A percentile compares a stretch with the other conserved stretches of the same genome.
Conservation (phyloP, 2,329 filamentous ascomycete genomes). For the Lecanoromycetidae sp. region DNA sequence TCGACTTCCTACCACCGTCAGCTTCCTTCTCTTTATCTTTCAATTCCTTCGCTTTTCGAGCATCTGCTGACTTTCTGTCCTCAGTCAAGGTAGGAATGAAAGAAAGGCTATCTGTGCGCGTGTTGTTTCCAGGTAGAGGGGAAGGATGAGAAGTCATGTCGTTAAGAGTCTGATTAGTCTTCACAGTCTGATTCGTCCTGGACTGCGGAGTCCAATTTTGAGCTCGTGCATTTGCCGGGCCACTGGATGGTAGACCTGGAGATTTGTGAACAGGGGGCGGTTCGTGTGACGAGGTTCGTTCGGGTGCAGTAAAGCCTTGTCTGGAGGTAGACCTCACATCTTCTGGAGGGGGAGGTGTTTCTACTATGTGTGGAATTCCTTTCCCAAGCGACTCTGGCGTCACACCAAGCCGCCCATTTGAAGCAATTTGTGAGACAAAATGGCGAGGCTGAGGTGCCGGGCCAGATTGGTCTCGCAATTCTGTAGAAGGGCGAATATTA, state of each 20-base stretch:
- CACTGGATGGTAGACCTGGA: conserved; percentile 24
- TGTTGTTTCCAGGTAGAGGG: conserved; percentile 56
- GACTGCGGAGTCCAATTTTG: conserved; percentile 27
- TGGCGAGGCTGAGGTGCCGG: conserved; percentile 18
- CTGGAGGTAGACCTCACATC: conserved; percentile 27
- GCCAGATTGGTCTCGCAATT: conserved; percentile 1
- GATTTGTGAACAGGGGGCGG: conserved; percentile 37
- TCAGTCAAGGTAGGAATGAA: conserved; percentile 33
- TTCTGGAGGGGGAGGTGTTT: conserved; percentile 50
- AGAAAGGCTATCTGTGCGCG: conserved; percentile 42
- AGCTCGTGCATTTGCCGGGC: conserved; percentile 21
- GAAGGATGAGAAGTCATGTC: conserved; percentile 56
- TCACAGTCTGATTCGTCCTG: conserved; percentile 26
- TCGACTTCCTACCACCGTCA: conserved; percentile 61
- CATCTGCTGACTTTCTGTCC: conserved; percentile 57
- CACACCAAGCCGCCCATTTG: conserved; percentile 45
- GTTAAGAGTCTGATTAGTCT: conserved; percentile 42
- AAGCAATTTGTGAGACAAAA: conserved; percentile 45
- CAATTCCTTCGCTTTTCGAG: conserved; percentile 47
- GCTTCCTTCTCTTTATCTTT: conserved; percentile 59
- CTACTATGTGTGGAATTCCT: conserved; percentile 45
- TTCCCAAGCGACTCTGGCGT: conserved; percentile 37
- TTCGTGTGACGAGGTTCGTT: conserved; percentile 40
- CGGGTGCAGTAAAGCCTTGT: conserved; percentile 33
- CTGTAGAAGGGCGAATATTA: conserved; percentile 18